These are phyloP conservation scores for Fusarium sp. DNA, from an alignment of 2,329 filamentous ascomycete genomes.

Conservation along the genomic window DNA sequence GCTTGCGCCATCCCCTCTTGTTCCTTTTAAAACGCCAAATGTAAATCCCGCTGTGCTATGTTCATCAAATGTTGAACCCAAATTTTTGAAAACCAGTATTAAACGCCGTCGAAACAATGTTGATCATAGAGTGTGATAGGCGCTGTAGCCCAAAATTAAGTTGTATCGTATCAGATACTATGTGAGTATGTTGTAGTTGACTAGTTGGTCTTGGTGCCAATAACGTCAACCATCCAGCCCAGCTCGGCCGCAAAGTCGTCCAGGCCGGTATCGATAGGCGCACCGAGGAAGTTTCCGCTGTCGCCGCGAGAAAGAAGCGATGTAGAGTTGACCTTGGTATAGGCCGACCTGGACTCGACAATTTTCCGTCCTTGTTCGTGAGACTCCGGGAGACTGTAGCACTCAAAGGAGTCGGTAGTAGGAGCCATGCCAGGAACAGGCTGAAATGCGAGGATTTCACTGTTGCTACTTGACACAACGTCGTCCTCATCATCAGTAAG, in stretches of 20 bases:
- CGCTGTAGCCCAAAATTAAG: background rate
- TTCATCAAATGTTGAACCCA: slow-evolving; percentile 4
- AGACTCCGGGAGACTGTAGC: slow-evolving; percentile 58
- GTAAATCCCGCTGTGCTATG: slow-evolving; percentile 17
- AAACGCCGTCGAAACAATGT: slow-evolving; percentile 35
- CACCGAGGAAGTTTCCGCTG: slow-evolving; percentile 43
- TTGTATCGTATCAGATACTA: slow-evolving; percentile 18
- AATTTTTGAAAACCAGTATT: slow-evolving; percentile 1
- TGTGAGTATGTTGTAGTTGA: background rate
- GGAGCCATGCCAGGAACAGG: slow-evolving; percentile 22
- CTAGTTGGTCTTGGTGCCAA: slow-evolving; percentile 47
- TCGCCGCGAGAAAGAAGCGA: slow-evolving; percentile 38
- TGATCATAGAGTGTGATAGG: slow-evolving; percentile 1
- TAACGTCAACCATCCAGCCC: slow-evolving; percentile 60
- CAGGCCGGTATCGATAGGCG: slow-evolving; percentile 49
- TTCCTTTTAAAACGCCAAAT: slow-evolving; percentile 32
- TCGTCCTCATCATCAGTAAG: slow-evolving; percentile 55
- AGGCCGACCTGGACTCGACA: slow-evolving; percentile 27
- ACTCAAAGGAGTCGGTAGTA: slow-evolving; percentile 39
- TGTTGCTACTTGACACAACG: slow-evolving; percentile 47
- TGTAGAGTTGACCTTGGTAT: slow-evolving; percentile 35
- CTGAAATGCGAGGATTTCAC: slow-evolving; percentile 46
- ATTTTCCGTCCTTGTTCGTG: slow-evolving; percentile 34
- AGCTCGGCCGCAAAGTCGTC: slow-evolving; percentile 57
- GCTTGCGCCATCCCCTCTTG: slow-evolving; percentile 19